Evolutionary conservation across 495 filamentous ascomycete species (phyloP).

Genomic region (Bacidia gigantensis): DNA sequence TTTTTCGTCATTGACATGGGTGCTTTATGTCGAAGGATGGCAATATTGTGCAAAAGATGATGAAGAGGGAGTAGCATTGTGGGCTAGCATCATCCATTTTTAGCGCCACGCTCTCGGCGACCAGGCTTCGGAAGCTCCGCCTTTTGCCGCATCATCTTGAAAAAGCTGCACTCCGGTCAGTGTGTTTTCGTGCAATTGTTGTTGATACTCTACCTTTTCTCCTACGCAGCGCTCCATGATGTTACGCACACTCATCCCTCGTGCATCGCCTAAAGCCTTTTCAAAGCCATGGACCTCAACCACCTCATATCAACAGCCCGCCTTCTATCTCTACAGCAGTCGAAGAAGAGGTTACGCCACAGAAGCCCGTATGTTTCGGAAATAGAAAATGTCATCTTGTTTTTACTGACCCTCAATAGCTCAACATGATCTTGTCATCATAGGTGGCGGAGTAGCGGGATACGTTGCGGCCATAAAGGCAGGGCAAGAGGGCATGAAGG

Average conservation of each 20-base stretch:
- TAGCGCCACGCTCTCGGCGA: not conserved
- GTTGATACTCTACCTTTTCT: no score
- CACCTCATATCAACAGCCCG: slow-evolving; percentile 39
- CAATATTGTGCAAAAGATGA: not conserved
- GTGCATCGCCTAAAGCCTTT: slow-evolving; percentile 50
- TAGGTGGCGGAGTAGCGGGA: slow-evolving; percentile 93
- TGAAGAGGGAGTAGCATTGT: not conserved
- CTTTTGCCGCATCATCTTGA: not conserved
- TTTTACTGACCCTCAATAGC: slow-evolving; percentile 32
- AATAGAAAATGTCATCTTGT: not conserved
- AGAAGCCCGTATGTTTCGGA: slow-evolving; percentile 51
- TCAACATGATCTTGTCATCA: slow-evolving; percentile 84
- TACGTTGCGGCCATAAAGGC: slow-evolving; percentile 99
- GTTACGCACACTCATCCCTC: slow-evolving; percentile 60
- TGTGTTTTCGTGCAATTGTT: no score
- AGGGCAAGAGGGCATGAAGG: slow-evolving; percentile 94
- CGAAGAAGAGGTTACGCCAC: slow-evolving; percentile 64
- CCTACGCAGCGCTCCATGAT: slow-evolving; percentile 32
- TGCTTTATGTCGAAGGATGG: not conserved
- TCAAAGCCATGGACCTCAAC: slow-evolving; percentile 34
- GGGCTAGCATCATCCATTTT: not conserved
- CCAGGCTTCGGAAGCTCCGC: not conserved
- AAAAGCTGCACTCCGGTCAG: no score
- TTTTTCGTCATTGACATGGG: not conserved
- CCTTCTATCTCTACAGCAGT: slow-evolving; percentile 44